Percentiles rank a stretch among this genome's conserved stretches.
phyloP scores from a whole-genome alignment of 1,284 basidiomycete genomes.

The Coniophora puteana region DNA sequence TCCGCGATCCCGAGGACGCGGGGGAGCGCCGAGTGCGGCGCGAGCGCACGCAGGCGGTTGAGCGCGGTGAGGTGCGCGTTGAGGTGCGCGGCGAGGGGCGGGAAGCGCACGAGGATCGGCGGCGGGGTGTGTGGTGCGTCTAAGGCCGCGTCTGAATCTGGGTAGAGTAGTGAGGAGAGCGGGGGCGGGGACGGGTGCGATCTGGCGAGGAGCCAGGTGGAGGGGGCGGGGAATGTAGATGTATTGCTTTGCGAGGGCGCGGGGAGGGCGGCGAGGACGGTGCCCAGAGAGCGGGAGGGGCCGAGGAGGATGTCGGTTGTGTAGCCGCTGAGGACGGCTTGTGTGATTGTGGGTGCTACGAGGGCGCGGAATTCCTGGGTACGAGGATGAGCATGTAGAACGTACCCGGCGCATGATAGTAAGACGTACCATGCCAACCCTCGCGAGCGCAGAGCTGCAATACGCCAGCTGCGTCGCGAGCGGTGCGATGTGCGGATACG shows the following conservation, averaged over 20 bases:
- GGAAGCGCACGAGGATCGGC: constrained; percentile 66
- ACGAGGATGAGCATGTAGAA: not conserved
- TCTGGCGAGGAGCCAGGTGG: constrained; percentile 46
- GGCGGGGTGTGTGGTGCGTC: constrained; percentile 56
- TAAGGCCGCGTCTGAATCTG: constrained; percentile 24
- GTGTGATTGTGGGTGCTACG: constrained; percentile 25
- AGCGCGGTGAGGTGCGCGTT: constrained; percentile 75
- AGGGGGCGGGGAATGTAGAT: constrained; percentile 29
- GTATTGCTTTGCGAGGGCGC: constrained; percentile 8
- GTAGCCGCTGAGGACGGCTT: constrained; percentile 29
- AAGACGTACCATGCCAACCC: constrained; percentile 66
- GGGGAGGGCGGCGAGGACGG: constrained; percentile 21
- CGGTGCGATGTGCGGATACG: constrained; percentile 64
- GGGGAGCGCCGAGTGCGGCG: constrained; percentile 53
- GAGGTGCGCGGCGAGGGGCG: constrained; percentile 72
- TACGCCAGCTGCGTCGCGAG: constrained; percentile 91
- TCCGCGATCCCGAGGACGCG: constrained; percentile 49
- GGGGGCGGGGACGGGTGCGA: constrained; percentile 30
- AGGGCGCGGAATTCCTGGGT: constrained; percentile 25
- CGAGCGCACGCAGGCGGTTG: constrained; percentile 81
- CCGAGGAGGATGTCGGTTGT: constrained; percentile 21
- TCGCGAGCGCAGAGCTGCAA: constrained; percentile 86
- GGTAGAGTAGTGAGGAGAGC: constrained; percentile 22
- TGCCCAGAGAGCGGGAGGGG: constrained; percentile 19
- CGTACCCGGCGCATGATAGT: not conserved